Evolutionary conservation across 1,139 yeast species (phyloP).

Genomic region (Tardiomyces depauwii): DNA sequence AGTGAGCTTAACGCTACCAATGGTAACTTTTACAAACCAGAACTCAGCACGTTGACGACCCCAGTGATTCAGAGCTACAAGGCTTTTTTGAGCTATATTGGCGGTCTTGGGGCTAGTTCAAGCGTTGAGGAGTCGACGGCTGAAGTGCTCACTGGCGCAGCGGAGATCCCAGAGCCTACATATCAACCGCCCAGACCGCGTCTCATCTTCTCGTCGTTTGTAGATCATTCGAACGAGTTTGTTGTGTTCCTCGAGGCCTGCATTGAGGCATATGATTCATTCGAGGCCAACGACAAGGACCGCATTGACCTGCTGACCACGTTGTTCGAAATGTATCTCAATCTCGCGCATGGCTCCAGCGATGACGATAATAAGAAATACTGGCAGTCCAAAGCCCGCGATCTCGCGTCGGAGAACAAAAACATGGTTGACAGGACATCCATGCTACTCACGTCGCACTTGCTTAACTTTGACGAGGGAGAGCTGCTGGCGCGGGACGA

Average conservation of each 20-base stretch:
- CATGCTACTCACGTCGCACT: conserved; percentile 53
- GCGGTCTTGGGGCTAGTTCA: conserved; percentile 13
- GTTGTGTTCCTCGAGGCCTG: conserved; percentile 94
- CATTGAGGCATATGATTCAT: conserved; percentile 62
- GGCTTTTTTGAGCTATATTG: conserved; percentile 54
- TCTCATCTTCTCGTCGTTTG: conserved; percentile 75
- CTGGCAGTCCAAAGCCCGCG: conserved; percentile 61
- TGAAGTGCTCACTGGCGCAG: neutral
- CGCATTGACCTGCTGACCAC: conserved; percentile 65
- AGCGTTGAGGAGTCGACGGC: conserved; percentile 1
- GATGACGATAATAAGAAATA: conserved; percentile 28
- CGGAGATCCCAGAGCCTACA: conserved; percentile 39
- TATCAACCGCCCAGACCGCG: conserved; percentile 90
- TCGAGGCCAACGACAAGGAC: conserved; percentile 62
- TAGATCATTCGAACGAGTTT: conserved; percentile 76
- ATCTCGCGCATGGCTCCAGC: conserved; percentile 37
- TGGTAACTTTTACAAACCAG: neutral
- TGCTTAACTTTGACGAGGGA: conserved; percentile 20
- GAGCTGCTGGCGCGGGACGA: conserved; percentile 25
- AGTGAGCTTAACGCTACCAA: neutral
- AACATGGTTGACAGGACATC: conserved; percentile 43
- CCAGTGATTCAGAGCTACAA: conserved; percentile 54
- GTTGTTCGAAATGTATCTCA: conserved; percentile 68
- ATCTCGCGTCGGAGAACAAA: conserved; percentile 35
- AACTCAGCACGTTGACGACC: conserved; percentile 5